These are phyloP conservation scores for Wickerhamiella dianesei DNA, from an alignment of 805 yeast genomes.

Conservation along the genomic window DNA sequence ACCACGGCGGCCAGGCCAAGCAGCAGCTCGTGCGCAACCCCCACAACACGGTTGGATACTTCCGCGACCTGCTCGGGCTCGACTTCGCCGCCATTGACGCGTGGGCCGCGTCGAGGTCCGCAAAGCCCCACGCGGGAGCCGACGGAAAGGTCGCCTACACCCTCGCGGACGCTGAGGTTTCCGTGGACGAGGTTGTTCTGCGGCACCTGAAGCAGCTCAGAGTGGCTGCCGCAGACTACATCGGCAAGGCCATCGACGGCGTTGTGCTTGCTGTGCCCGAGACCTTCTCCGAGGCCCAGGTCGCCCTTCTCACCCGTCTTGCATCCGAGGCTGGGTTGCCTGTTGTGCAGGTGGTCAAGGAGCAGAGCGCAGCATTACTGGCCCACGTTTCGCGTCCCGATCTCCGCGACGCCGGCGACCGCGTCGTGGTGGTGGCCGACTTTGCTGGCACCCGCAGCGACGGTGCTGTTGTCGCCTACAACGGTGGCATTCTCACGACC, in stretches of 20 bases:
- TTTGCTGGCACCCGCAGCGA: slow-evolving; percentile 94
- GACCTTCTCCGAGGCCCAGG: slow-evolving; percentile 64
- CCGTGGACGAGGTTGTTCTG: slow-evolving; percentile 64
- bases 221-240: slow-evolving; percentile 82
- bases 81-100: slow-evolving; percentile 57
- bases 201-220: slow-evolving; percentile 76
- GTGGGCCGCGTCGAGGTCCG: slow-evolving; percentile 47
- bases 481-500: slow-evolving; percentile 88
- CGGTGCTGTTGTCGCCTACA: slow-evolving; percentile 81
- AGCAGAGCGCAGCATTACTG: slow-evolving; percentile 82
- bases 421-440: slow-evolving; percentile 82
- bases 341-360: slow-evolving; percentile 77
- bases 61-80: slow-evolving; percentile 85
- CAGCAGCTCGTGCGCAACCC: slow-evolving; percentile 89
- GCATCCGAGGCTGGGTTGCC: slow-evolving; percentile 61
- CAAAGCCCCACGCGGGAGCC: slow-evolving; percentile 43
- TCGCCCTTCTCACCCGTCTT: slow-evolving; percentile 44
- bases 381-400: slow-evolving; percentile 53
- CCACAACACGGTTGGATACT: slow-evolving; percentile 69
- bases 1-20: slow-evolving; percentile 92
- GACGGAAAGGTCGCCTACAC: slow-evolving; percentile 60
- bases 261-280: slow-evolving; percentile 87
- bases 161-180: slow-evolving; percentile 29
- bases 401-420: slow-evolving; percentile 47
- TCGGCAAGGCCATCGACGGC: slow-evolving; percentile 68